A percentile compares a stretch with the other conserved stretches of the same genome.
phyloP scores from a whole-genome alignment of 2,329 filamentous ascomycete species.

The Diaporthe nobilis region DNA sequence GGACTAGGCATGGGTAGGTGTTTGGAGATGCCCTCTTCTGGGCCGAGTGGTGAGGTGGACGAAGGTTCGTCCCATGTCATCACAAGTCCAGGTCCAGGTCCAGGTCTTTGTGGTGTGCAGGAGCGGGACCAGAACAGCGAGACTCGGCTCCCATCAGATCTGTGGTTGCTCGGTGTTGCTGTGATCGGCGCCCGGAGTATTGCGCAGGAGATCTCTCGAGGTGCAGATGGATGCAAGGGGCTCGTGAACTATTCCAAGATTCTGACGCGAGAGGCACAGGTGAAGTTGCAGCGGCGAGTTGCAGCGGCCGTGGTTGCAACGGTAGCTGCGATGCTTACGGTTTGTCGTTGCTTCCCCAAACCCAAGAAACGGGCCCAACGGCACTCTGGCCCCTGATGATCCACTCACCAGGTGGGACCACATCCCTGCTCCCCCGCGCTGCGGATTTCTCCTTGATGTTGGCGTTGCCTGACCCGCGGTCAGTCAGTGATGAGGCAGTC shows the following conservation, averaged over 20 bases:
- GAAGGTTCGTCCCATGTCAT: constrained; percentile 1
- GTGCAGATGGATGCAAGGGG: constrained; percentile 28
- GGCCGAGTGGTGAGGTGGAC: background rate
- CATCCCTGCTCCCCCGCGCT: constrained; percentile 12
- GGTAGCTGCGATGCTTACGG: background rate
- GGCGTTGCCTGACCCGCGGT: background rate
- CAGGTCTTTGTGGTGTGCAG: background rate
- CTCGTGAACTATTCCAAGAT: constrained; percentile 5
- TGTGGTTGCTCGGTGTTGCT: background rate
- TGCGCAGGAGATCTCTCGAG: background rate
- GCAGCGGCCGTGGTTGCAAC: constrained; percentile 7
- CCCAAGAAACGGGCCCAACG: constrained; percentile 15
- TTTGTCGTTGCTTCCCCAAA: constrained; percentile 25
- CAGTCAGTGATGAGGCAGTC: background rate
- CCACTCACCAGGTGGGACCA: constrained; percentile 8
- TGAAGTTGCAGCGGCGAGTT: constrained; percentile 3
- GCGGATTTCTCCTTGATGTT: background rate
- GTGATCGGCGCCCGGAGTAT: constrained; percentile 24
- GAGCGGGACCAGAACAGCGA: background rate
- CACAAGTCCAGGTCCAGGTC: background rate
- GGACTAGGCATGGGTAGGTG: background rate
- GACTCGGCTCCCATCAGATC: background rate
- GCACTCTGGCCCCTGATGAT: constrained; percentile 21
- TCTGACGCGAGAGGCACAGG: background rate
- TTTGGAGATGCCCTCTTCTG: background rate